A percentile compares a stretch with the other conserved stretches of the same genome.
phyloP scores from a whole-genome alignment of 495 filamentous ascomycete species.

The Cladorrhinum samala region DNA sequence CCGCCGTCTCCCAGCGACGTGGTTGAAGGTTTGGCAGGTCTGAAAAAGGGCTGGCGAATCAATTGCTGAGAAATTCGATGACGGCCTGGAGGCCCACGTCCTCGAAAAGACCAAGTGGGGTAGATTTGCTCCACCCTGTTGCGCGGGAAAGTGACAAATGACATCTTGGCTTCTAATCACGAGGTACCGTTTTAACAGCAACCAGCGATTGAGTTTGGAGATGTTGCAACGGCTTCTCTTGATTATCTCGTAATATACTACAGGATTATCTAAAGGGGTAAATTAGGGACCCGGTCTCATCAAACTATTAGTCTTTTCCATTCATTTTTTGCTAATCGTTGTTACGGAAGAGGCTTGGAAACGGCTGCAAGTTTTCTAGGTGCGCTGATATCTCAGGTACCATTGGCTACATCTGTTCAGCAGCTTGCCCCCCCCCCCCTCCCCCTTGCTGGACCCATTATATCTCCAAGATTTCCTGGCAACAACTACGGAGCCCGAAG shows the following conservation, averaged over 20 bases:
- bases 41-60: neutral
- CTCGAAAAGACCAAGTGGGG: neutral
- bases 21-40: neutral
- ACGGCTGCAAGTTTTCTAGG: neutral
- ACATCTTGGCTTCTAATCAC: slow-evolving; percentile 2
- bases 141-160: neutral
- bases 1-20: too few relatives aligned
- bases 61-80: neutral
- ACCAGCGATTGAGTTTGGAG: neutral
- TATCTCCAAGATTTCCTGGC: slow-evolving; percentile 16
- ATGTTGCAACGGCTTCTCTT: neutral
- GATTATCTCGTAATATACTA: neutral
- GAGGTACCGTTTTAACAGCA: slow-evolving; percentile 1
- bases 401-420: slow-evolving; percentile 2
- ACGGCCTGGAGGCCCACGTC: neutral
- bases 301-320: too few relatives aligned
- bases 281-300: neutral
- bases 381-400: neutral
- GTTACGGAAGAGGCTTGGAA: neutral
- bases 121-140: neutral
- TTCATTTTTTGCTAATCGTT: too few relatives aligned
- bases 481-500: slow-evolving; percentile 7
- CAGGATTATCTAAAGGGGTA: neutral
- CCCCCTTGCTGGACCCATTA: slow-evolving; percentile 1
- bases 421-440: slow-evolving; percentile 1